Evolutionary conservation across 345 rosid genomes (phyloP), one percentile per base, ranked within the genome.

Genomic region (Hypericum androsaemum): DNA sequence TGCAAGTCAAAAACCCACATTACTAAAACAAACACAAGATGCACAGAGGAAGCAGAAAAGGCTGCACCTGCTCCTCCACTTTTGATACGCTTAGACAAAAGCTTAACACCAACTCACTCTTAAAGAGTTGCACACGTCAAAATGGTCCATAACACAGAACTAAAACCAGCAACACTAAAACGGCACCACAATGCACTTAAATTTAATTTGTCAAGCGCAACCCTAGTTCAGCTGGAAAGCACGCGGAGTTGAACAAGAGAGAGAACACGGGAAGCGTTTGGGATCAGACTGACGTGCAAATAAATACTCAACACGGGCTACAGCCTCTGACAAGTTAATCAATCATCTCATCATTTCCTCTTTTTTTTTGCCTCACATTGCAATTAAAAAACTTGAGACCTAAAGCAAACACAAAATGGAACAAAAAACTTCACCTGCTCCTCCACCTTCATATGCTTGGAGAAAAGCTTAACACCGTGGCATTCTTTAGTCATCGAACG

Each of bases 391-490:
- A 40, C 12, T 10, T 37, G 38, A 6, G n/a, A 40, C 10, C 39
- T 36, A 16, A 43, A 39, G 40, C 3, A 11, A 13, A 22, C 38
- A 43, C 40, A 4, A 7, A 45, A 35, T 12, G 37, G 8, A 59
- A 28, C 7, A 37, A 16, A 64, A 58, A 40, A 62, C 51, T 15
- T 54, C 69, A 84, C 96, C 92, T 90, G 96, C 57, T 90, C 96
- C 60, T 84, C 95, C 14, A 90, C 71, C 64, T 84, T 90, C 83
- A 86, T 76, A 54, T 90, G 92, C 79, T 87, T 90, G 14, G 98
- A 76, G 67, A 90, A 84, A 52, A 90, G 58, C 71, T 90, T 90
- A 22, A 69, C 82, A 6, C 81, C 81, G 52, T 57, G 80, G 52
- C 98, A 90, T 66, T 80, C 79, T 70, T 44, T 79, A 13, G 96